Percentiles rank a stretch among this genome's conserved stretches.
Conservation (phyloP, 139 green algal species). For the Coelastrella sp. region DNA sequence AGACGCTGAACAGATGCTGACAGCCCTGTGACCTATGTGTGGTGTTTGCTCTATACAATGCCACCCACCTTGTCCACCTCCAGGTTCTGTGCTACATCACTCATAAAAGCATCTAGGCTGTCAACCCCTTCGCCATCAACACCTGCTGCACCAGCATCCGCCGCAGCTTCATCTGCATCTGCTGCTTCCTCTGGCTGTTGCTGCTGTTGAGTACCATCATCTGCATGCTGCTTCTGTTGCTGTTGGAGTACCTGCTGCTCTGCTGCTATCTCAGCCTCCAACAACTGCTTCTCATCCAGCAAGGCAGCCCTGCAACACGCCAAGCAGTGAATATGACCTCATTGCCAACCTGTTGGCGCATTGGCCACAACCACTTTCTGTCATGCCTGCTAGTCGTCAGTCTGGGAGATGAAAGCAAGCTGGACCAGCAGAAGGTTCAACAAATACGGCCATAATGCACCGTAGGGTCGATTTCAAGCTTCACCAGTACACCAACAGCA, state of each 20-base stretch:
- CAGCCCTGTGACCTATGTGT: not conserved
- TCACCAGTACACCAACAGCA: not conserved
- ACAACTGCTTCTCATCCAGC: conserved; percentile 17
- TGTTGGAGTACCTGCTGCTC: not conserved
- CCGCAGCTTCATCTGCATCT: not conserved
- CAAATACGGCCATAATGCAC: conserved; percentile 26
- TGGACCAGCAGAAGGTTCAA: too few species aligned
- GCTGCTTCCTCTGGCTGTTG: not conserved
- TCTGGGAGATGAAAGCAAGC: too few species aligned
- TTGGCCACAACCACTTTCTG: too few species aligned
- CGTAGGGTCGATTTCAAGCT: not conserved
- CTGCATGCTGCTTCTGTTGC: conserved; percentile 9
- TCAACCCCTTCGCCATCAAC: conserved; percentile 55
- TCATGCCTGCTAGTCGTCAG: too few species aligned
- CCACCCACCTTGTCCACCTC: conserved; percentile 73
- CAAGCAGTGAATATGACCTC: too few species aligned
- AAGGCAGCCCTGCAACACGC: conserved; percentile 13
- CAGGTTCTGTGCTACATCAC: conserved; percentile 62
- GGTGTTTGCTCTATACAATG: not conserved
- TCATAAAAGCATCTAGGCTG: conserved; percentile 86
- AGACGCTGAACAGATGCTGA: too few species aligned
- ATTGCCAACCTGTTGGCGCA: too few species aligned
- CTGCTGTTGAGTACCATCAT: not conserved
- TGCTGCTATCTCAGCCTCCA: conserved; percentile 15
- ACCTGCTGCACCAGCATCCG: not conserved